These are phyloP conservation scores for Rhizoctonia solani DNA, from an alignment of 1,284 basidiomycete genomes.

Conservation along the genomic window DNA sequence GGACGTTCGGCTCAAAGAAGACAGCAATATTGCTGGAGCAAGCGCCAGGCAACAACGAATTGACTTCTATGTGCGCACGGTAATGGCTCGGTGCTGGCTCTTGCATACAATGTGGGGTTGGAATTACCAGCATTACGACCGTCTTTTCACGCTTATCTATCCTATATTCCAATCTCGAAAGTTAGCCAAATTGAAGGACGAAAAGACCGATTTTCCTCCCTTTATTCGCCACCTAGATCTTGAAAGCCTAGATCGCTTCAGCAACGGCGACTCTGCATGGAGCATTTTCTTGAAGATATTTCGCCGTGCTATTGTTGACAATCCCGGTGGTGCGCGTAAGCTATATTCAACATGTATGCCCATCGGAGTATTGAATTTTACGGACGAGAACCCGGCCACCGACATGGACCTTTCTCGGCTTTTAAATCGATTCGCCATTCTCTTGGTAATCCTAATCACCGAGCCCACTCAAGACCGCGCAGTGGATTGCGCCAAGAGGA, in stretches of 20 bases:
- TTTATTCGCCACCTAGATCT: slow-evolving; percentile 73
- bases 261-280: slow-evolving; percentile 71
- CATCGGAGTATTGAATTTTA: slow-evolving; percentile 69
- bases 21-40: slow-evolving; percentile 44
- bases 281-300: slow-evolving; percentile 81
- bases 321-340: slow-evolving; percentile 53
- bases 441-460: slow-evolving; percentile 77
- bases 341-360: slow-evolving; percentile 81
- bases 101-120: slow-evolving; percentile 77
- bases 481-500: slow-evolving; percentile 44
- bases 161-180: slow-evolving; percentile 81
- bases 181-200: slow-evolving; percentile 77
- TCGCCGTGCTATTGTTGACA: slow-evolving; percentile 56
- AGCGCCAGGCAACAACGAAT: slow-evolving; percentile 56
- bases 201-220: slow-evolving; percentile 73
- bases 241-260: slow-evolving; percentile 57
- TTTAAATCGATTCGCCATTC: slow-evolving; percentile 82
- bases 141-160: slow-evolving; percentile 68
- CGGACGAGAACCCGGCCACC: slow-evolving; percentile 58
- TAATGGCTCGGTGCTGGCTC: slow-evolving; percentile 74
- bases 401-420: slow-evolving; percentile 73
- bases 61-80: slow-evolving; percentile 75
- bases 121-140: slow-evolving; percentile 63
- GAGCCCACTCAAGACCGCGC: slow-evolving; percentile 53
- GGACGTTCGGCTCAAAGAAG: slow-evolving; percentile 44